Conservation (phyloP, 768 basidiomycete species). For the Hortiboletus campestris region DNA sequence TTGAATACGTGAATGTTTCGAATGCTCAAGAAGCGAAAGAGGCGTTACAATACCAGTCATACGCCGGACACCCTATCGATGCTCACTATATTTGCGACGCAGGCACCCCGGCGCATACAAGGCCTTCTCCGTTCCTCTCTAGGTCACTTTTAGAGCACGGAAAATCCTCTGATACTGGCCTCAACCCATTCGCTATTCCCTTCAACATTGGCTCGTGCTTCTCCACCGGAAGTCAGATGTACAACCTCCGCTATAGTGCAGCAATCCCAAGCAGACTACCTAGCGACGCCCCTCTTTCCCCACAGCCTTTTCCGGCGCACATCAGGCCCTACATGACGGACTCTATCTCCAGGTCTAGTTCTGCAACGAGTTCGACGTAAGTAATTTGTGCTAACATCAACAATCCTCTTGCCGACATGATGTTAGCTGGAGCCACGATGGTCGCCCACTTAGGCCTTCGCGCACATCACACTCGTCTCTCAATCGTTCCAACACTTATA, state of each 20-base stretch:
- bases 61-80: conserved; percentile 46
- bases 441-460: conserved; percentile 17
- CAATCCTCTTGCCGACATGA: conserved; percentile 1
- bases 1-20: conserved; percentile 56
- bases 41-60: conserved; percentile 58
- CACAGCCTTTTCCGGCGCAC: conserved; percentile 22
- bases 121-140: conserved; percentile 5
- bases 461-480: conserved; percentile 13
- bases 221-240: background rate
- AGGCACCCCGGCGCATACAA: conserved; percentile 1
- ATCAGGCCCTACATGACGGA: conserved; percentile 17
- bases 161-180: conserved; percentile 22
- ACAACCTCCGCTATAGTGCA: conserved; percentile 2
- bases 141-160: conserved; percentile 9
- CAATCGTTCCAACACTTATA: conserved; percentile 17
- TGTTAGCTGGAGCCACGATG: conserved; percentile 32
- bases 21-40: conserved; percentile 67
- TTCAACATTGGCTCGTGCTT: conserved; percentile 23
- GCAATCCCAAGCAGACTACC: conserved; percentile 18
- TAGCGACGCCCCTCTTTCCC: conserved; percentile 23
- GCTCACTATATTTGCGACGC: conserved; percentile 36
- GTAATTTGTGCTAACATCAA: conserved; percentile 5
- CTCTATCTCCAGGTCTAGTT: conserved; percentile 33
- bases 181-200: conserved; percentile 34
- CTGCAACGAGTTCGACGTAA: conserved; percentile 34